These are phyloP conservation scores for Dentipellis fragilis DNA, from an alignment of 768 basidiomycete genomes.

Conservation along the genomic window DNA sequence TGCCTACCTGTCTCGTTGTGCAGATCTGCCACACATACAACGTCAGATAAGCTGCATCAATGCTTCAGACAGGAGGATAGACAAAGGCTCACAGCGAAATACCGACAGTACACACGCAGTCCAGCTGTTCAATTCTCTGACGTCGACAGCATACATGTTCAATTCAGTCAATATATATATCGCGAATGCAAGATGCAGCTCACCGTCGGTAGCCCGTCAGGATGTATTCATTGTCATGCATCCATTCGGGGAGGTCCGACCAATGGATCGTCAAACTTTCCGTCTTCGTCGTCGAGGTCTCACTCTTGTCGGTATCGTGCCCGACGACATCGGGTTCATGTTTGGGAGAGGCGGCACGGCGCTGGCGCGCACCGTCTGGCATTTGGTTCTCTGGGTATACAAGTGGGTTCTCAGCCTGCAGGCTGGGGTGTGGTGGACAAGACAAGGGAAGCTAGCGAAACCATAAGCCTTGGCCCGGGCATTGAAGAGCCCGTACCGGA, in stretches of 20 bases:
- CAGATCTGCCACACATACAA: constrained; percentile 35
- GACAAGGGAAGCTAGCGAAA: too few species aligned
- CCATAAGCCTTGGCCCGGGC: too few species aligned
- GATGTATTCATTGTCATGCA: constrained; percentile 68
- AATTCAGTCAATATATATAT: neutral
- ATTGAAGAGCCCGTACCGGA: too few species aligned
- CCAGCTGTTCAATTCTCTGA: constrained; percentile 52
- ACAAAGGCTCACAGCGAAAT: constrained; percentile 47
- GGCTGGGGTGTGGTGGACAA: too few species aligned
- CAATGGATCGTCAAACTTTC: constrained; percentile 31
- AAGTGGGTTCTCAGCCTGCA: neutral
- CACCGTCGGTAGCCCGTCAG: constrained; percentile 61
- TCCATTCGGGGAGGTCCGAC: constrained; percentile 58
- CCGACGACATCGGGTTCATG: too few species aligned
- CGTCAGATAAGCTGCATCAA: neutral
- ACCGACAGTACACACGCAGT: constrained; percentile 51
- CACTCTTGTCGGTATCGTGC: too few species aligned
- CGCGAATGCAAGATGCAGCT: constrained; percentile 5
- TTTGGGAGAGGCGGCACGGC: neutral
- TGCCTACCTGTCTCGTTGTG: constrained; percentile 68
- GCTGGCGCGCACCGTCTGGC: neutral
- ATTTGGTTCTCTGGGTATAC: neutral
- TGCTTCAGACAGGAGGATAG: neutral
- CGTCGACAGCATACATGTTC: too few species aligned
- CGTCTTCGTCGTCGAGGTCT: too few species aligned